Evolutionary conservation across 371 early-diverging fungal genomes (phyloP).

Genomic region (Mucor racemosus): DNA sequence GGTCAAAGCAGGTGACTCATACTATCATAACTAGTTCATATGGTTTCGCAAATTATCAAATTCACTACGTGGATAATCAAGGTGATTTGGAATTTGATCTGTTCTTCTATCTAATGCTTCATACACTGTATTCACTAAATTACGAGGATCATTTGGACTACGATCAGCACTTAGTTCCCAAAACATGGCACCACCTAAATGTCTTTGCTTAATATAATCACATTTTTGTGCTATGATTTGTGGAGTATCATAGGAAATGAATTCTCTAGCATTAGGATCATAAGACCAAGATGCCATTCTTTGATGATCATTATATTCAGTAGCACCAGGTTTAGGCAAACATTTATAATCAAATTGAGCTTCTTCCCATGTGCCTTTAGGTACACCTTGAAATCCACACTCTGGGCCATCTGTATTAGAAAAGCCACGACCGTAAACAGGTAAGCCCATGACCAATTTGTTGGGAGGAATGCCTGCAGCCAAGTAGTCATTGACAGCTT

Average conservation of each 20-base stretch:
- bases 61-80: slow-evolving; percentile 51
- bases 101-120: slow-evolving; percentile 38
- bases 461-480: slow-evolving; percentile 71
- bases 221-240: slow-evolving; percentile 74
- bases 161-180: slow-evolving; percentile 82
- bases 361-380: slow-evolving; percentile 81
- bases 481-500: slow-evolving; percentile 73
- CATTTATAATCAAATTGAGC: slow-evolving; percentile 81
- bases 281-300: slow-evolving; percentile 80
- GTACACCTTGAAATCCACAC: slow-evolving; percentile 63
- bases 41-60: slow-evolving; percentile 54
- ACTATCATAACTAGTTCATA: slow-evolving; percentile 16
- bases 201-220: slow-evolving; percentile 64
- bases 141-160: slow-evolving; percentile 42
- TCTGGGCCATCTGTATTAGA: slow-evolving; percentile 75
- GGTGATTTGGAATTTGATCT: slow-evolving; percentile 52
- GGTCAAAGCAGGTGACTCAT: not conserved
- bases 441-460: slow-evolving; percentile 84
- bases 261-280: slow-evolving; percentile 62
- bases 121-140: slow-evolving; percentile 50
- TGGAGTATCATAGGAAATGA: slow-evolving; percentile 85
- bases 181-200: slow-evolving; percentile 85
- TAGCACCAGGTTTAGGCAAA: slow-evolving; percentile 69
- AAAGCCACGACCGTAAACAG: slow-evolving; percentile 87
- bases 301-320: slow-evolving; percentile 69